A percentile compares a stretch with the other conserved stretches of the same genome.
These are phyloP conservation scores for Phaeomoniella chlamydospora DNA, from an alignment of 2,329 filamentous ascomycete species.

Conservation along the genomic window DNA sequence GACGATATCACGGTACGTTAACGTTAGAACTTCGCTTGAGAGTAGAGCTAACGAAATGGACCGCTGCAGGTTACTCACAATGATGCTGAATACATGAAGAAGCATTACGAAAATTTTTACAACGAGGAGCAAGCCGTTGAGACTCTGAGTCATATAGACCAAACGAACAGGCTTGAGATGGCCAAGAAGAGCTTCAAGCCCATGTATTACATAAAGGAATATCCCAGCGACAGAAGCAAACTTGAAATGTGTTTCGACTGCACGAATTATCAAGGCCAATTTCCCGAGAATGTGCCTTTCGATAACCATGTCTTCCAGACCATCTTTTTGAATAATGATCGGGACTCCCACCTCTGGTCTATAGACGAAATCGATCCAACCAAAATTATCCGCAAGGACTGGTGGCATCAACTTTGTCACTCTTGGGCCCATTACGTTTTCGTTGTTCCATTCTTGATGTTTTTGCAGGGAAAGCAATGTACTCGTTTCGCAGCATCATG, in stretches of 20 bases:
- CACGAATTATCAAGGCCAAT: conserved; percentile 62
- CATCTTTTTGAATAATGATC: conserved; percentile 43
- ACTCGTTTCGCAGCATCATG: conserved; percentile 53
- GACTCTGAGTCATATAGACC: conserved; percentile 5
- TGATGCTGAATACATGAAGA: conserved; percentile 42
- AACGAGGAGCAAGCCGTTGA: conserved; percentile 5
- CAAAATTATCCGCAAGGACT: conserved; percentile 44
- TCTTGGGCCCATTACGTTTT: conserved; percentile 45
- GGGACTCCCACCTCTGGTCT: conserved; percentile 40
- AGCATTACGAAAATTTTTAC: conserved; percentile 14
- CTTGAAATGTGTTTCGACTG: conserved; percentile 56
- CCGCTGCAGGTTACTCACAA: conserved; percentile 24
- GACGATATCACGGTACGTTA: conserved; percentile 38
- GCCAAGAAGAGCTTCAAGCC: conserved; percentile 34
- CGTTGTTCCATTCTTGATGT: conserved; percentile 58
- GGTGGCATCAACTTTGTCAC: conserved; percentile 51
- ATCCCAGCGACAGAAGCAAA: conserved; percentile 36
- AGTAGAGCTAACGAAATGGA: conserved; percentile 22
- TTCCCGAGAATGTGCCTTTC: conserved; percentile 31
- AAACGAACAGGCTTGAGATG: conserved; percentile 8
- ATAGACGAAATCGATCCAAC: conserved; percentile 39
- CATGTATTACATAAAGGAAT: conserved; percentile 48
- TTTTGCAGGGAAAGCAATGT: conserved; percentile 49
- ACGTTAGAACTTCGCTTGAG: conserved; percentile 43
- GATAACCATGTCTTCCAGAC: conserved; percentile 56